Evolutionary conservation across 352 stramenopile genomes (phyloP), one percentile per base, ranked within the genome.

Genomic region (Phytophthora sansomeana): DNA sequence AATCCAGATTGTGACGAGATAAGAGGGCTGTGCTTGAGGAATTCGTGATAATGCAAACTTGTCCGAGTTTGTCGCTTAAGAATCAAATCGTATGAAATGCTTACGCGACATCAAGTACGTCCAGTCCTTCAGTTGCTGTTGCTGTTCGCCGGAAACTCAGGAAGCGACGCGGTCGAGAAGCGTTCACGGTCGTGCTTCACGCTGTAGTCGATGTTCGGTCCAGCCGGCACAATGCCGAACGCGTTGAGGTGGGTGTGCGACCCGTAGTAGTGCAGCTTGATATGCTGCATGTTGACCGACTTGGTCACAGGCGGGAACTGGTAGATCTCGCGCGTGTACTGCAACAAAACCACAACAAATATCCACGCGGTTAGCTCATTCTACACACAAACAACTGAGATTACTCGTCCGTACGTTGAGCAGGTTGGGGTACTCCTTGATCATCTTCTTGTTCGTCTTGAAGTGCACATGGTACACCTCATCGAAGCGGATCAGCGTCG

Each of bases 241-340:
- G 85, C 67, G 80, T 99, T 99, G 24, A 99, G 81, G 49, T 92
- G 79, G 38, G 91, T 93, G 78, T 99, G 96, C 17, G 87, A 97
- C 29, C 84, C 91, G 72, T 97, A 99, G 80, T 99, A 99, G 80
- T 99, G 96, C 21, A 89, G 75, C 80, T 98, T 98, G 76, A 99
- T 99, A 66, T 99, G 96, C 46, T 98, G 78, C 88, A 99, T 98
- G 72, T 98, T 90, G 36, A 98, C 83, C 19, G 91, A 91, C 42
- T 86, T 83, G 42, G 83, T 72, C 46, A 99, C 84, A 9, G 80
- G 89, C 33, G 85, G 81, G 60, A 97, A 93, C 74, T 99, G 95
- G 78, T 98, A 99, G 51, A 99, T 91, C 44, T 94, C 83, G 28
- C 81, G 80, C 44, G 86, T 78, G 51, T 92, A 94, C 81, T 90